Base-by-base conservation (phyloP, 1,139 yeast genomes). In the Debaryomycetaceae sp. region DNA sequence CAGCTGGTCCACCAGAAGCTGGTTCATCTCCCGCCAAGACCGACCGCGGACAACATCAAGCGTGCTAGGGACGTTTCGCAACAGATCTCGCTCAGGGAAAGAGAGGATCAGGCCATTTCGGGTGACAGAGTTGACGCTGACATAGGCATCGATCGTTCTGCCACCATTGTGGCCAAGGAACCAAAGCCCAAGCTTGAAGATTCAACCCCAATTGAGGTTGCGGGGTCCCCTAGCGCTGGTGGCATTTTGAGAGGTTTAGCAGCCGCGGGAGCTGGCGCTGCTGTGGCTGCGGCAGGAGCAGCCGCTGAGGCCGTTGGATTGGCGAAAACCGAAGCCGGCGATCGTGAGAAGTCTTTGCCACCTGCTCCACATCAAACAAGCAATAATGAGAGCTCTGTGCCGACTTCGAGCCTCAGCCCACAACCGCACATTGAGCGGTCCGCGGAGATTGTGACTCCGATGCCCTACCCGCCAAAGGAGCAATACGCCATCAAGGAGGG, bases 1-100 rank as follows among this genome's bases (percentile, higher is more conserved):
- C 18, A 7, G 17, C 6, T 16, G 6, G 6, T 6, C 9, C 16
- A 8, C 6, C 6, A 6, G 6, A 25, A 29, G 19, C 29, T 22
- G 11, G 43, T 29, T 35, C 43, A 30, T 32, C 44, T 64, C 29
- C 71, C 71, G 5, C 69, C 69, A 23, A 45, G 71, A 23, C 71
- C 71, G 3, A 51, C 61, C 13, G 42, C 43, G 5, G 65, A 60
- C 15, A 49, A 49, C 28, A 34, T 65, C 16, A 43, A 42, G 14
- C 46, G 51, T 30, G 69, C 70, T 6, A 45, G 69, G 31, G 51
- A 56, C 35, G 54, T 53, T 1, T 61, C 65, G 1, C 44, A 38
- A 28, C 50, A 44, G 22, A 32, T 40, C 20, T 27, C 29, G 18
- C 22, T 29, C 15, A 33, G 33, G 13, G 40, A 38, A 11, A 18